Percentiles rank a stretch among this genome's conserved stretches.
Conservation (phyloP, 495 filamentous ascomycete genomes). For the Cryomyces minteri region DNA sequence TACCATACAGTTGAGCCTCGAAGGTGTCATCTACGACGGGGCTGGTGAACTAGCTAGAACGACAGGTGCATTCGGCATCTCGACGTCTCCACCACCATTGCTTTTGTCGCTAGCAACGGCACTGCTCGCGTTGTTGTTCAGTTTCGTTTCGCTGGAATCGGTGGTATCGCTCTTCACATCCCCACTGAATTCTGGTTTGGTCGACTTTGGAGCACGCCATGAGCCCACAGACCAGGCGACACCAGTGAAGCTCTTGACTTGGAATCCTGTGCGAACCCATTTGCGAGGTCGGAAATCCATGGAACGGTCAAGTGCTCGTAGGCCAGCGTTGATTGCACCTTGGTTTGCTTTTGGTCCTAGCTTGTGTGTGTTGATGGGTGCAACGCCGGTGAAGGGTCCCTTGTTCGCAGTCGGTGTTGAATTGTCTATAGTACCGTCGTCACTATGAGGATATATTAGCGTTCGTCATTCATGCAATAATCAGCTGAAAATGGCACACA, state of each 20-base stretch:
- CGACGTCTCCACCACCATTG: slow-evolving; percentile 36
- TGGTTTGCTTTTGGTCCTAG: slow-evolving; percentile 95
- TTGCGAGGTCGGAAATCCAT: slow-evolving; percentile 56
- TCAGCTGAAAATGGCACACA: neutral
- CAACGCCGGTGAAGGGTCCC: slow-evolving; percentile 5
- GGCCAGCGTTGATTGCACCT: slow-evolving; percentile 90
- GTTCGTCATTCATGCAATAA: neutral
- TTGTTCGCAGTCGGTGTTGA: slow-evolving; percentile 1
- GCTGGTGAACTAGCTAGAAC: neutral
- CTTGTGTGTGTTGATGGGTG: slow-evolving; percentile 36
- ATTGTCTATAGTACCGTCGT: slow-evolving; percentile 11
- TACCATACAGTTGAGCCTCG: too few relatives aligned
- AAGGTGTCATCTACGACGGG: neutral
- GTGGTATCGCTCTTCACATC: slow-evolving; percentile 32
- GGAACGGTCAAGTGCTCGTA: slow-evolving; percentile 80
- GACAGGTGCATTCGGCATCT: slow-evolving; percentile 11
- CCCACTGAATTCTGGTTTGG: slow-evolving; percentile 22
- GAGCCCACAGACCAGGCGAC: slow-evolving; percentile 64
- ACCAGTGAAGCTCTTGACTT: slow-evolving; percentile 85
- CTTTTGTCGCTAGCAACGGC: slow-evolving; percentile 57
- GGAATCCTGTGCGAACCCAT: slow-evolving; percentile 69
- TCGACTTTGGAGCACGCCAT: slow-evolving; percentile 55
- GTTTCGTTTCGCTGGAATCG: slow-evolving; percentile 55
- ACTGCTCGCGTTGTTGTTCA: slow-evolving; percentile 47
- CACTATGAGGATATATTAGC: neutral